A percentile compares a stretch with the other conserved stretches of the same genome.
phyloP scores from a whole-genome alignment of 345 rosid species.

The Psidium guajava region DNA sequence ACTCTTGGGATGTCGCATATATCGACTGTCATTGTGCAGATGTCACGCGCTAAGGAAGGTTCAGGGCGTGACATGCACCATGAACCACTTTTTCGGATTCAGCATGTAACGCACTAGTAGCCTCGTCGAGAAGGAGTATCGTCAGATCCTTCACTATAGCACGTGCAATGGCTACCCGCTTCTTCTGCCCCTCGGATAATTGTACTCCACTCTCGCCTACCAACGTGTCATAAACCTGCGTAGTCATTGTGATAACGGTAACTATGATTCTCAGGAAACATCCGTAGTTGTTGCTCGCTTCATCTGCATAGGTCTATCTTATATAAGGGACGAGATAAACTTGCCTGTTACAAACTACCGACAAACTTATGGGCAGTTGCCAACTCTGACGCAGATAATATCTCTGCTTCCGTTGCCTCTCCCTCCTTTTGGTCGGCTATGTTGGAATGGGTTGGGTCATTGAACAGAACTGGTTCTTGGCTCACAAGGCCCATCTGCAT shows the following conservation, averaged over 20 bases:
- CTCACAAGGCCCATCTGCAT: slow-evolving; percentile 26
- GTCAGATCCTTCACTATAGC: slow-evolving; percentile 44
- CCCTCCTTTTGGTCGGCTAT: slow-evolving; percentile 27
- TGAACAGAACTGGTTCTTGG: slow-evolving; percentile 22
- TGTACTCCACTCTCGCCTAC: slow-evolving; percentile 12
- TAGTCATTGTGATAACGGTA: not conserved
- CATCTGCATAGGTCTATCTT: not conserved
- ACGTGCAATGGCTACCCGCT: slow-evolving; percentile 18
- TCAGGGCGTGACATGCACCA: no score
- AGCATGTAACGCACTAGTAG: slow-evolving; percentile 14
- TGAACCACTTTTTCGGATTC: slow-evolving; percentile 9
- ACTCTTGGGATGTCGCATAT: no score
- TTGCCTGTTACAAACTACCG: slow-evolving; percentile 21
- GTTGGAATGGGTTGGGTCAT: slow-evolving; percentile 19
- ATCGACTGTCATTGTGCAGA: no score
- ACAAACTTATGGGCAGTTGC: slow-evolving; percentile 26
- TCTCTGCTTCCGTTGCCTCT: slow-evolving; percentile 16
- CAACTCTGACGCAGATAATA: slow-evolving; percentile 15
- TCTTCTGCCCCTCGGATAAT: slow-evolving; percentile 11
- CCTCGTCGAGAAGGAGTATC: slow-evolving; percentile 44
- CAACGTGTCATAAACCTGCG: slow-evolving; percentile 6
- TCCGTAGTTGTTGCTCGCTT: not conserved
- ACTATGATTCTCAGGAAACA: not conserved
- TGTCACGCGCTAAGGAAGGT: no score
- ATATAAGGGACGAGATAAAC: not conserved